phyloP scores from a whole-genome alignment of 441 rosid species.

The Pelargonium cotyledonis region DNA sequence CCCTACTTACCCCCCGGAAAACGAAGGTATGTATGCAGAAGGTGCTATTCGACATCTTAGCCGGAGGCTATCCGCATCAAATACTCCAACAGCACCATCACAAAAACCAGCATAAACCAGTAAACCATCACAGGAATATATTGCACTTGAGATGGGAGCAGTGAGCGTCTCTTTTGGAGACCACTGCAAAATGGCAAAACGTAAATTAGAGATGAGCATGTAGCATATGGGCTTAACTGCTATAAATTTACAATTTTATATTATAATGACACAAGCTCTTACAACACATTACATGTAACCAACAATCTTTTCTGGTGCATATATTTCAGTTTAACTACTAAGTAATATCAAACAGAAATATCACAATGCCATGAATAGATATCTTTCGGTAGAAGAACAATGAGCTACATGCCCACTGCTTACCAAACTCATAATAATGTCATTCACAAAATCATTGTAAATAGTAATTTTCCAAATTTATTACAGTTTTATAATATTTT shows the following conservation, averaged over 20 bases:
- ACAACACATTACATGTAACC: no score
- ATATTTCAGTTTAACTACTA: no score
- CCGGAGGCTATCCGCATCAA: constrained; percentile 43
- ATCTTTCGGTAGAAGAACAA: neutral
- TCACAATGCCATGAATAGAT: neutral
- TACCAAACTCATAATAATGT: neutral
- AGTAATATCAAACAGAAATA: neutral
- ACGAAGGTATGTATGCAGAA: constrained; percentile 42
- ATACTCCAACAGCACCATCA: constrained; percentile 56
- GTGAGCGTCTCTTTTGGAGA: constrained; percentile 40
- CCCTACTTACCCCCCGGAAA: constrained; percentile 27
- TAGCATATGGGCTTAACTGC: neutral
- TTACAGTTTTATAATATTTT: neutral
- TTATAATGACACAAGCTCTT: neutral
- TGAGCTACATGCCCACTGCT: neutral
- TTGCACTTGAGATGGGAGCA: constrained; percentile 49
- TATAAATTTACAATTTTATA: neutral
- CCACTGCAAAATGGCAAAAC: constrained; percentile 37
- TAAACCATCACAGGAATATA: constrained; percentile 46
- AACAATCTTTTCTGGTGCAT: no score
- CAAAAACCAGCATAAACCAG: constrained; percentile 46
- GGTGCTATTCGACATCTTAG: constrained; percentile 50
- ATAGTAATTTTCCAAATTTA: neutral
- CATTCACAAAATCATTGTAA: no score
- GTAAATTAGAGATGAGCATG: neutral